Base-by-base conservation (phyloP, 1,284 basidiomycete genomes). In the Cryptococcus sp. region DNA sequence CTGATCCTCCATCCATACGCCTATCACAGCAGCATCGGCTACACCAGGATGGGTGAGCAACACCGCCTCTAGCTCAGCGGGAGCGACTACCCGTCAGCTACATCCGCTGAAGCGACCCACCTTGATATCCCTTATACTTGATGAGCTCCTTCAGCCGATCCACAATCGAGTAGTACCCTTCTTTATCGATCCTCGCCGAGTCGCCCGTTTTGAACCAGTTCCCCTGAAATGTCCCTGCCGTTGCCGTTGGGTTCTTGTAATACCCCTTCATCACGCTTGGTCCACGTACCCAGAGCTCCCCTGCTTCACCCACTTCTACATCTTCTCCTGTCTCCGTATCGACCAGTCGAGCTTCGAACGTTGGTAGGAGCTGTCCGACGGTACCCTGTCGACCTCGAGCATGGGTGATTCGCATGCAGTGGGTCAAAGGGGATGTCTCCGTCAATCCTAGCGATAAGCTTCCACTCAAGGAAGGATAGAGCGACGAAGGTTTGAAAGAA, bases 161-260 rank as follows among this genome's bases (percentile, higher is more conserved):
- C 10, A 72, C 68, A 25, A 74, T 67, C 24, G 64, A 64, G 47
- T 62, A 73, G 52, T 68, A 74, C 2, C 86, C 87, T 2, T 87
- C 81, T 2, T 67, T 56, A 55, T 86, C 84, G 10, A 78, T 66
- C 9, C 78, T 68, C 0, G 78, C 82, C 38, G 88, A 79, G 67
- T 91, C 87, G 1, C 87, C 87, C 0, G 86, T 91, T 75, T 85
- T 87, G 76, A 87, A 85, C 85, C 85, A 91, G 2, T 80, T 78
- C 0, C 65, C 67, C 1, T 74, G 64, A 54, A 90, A 84, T 3
- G 81, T 71, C 6, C 80, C 77, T 12, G 69, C 66, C 18, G 86
- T 90, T 5, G 87, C 86, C 16, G 71, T 68, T 0, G 74, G 71
- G 53, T 89, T 86, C 61, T 82, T 82, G 56, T 75, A 69, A 60